phyloP scores from a whole-genome alignment of 805 yeast species.

The Nakazawaea wyomingensis region DNA sequence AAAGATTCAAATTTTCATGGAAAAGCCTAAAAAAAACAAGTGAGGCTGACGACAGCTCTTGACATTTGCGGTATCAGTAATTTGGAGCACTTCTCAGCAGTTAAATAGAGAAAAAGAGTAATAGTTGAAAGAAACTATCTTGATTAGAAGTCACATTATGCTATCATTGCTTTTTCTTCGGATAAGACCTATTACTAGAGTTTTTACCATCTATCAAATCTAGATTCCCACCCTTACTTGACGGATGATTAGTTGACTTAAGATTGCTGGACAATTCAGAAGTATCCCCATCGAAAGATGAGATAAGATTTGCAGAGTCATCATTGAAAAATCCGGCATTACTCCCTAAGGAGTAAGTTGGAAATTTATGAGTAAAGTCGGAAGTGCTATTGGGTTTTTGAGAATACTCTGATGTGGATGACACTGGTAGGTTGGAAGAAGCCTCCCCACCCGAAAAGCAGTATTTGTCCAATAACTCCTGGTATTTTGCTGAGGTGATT shows the following conservation, averaged over 20 bases:
- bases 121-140: too few species aligned
- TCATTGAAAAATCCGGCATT: neutral
- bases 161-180: too few species aligned
- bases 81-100: too few species aligned
- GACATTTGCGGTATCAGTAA: too few species aligned
- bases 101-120: too few species aligned
- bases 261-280: neutral
- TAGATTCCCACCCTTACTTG: too few species aligned
- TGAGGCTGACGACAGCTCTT: too few species aligned
- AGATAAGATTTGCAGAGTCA: neutral
- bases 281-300: constrained; percentile 1
- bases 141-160: too few species aligned
- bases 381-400: neutral
- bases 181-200: too few species aligned
- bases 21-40: neutral
- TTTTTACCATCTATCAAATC: too few species aligned
- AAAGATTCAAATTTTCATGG: neutral
- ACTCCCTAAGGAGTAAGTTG: neutral
- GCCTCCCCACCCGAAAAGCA: constrained; percentile 43
- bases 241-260: neutral
- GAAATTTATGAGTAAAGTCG: neutral
- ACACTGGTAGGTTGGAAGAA: neutral
- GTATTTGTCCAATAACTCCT: constrained; percentile 51
- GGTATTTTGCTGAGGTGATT: constrained; percentile 48
- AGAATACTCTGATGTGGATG: neutral